Conservation (phyloP, 2,329 filamentous ascomycete genomes). For the Aspergillus clavatus region DNA sequence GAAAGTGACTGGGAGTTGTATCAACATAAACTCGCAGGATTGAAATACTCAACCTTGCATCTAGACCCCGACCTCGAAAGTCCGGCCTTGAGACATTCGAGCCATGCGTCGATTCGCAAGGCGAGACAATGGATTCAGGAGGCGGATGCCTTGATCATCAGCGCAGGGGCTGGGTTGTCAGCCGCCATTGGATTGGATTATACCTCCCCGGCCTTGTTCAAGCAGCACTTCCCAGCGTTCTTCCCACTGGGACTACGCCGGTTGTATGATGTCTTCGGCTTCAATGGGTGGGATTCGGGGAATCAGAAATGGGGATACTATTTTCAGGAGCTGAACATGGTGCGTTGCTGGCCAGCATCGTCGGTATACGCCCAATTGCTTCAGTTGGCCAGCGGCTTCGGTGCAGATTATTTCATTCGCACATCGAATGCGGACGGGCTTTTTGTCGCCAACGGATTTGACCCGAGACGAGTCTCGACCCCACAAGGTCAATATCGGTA, state of each 20-base stretch:
- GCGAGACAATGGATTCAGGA: conserved; percentile 14
- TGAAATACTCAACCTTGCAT: background rate
- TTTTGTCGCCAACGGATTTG: conserved; percentile 18
- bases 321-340: conserved; percentile 17
- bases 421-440: conserved; percentile 20
- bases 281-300: conserved; percentile 11
- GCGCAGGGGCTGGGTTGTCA: conserved; percentile 19
- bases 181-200: conserved; percentile 22
- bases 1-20: conserved; percentile 15
- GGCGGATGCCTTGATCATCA: conserved; percentile 18
- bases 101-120: conserved; percentile 3
- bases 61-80: too few relatives aligned
- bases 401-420: conserved; percentile 12
- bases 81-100: background rate
- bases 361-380: conserved; percentile 7
- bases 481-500: conserved; percentile 20
- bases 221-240: conserved; percentile 22
- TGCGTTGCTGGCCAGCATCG: conserved; percentile 11
- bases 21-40: background rate
- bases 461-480: conserved; percentile 10
- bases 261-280: conserved; percentile 19
- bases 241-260: conserved; percentile 24
- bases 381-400: background rate
- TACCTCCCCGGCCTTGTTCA: conserved; percentile 20
- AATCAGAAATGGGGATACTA: conserved; percentile 21